Percentiles rank a stretch among this genome's conserved stretches.
These are phyloP conservation scores for Plasmodium chabaudi DNA, from an alignment of 169 alveolate species.

Conservation along the genomic window DNA sequence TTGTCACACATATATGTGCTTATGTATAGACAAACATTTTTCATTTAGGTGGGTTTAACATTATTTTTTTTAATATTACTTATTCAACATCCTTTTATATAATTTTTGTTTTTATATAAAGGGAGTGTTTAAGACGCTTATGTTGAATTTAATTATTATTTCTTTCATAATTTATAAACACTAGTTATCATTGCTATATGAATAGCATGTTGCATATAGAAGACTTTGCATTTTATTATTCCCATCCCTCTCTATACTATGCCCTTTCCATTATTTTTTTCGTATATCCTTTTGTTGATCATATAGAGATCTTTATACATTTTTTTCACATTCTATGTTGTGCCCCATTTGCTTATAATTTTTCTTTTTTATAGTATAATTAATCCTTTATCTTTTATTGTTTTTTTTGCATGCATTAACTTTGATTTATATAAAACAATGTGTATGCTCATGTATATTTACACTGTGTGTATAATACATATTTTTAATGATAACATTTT, in stretches of 20 bases:
- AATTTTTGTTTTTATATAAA: too few relatives aligned
- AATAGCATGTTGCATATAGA: too few relatives aligned
- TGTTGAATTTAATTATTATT: too few relatives aligned
- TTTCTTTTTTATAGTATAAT: not conserved
- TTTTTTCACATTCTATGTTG: not conserved
- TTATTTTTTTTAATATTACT: not conserved
- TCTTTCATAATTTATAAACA: too few relatives aligned
- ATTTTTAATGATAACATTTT: conserved; percentile 62
- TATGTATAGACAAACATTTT: not conserved
- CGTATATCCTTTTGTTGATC: conserved; percentile 13
- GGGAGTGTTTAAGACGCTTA: too few relatives aligned
- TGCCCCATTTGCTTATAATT: not conserved
- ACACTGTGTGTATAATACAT: conserved; percentile 1
- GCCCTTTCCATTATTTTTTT: not conserved
- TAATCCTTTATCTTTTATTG: not conserved
- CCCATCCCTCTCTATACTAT: too few relatives aligned
- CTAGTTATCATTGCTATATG: too few relatives aligned
- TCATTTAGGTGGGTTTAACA: not conserved
- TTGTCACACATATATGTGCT: not conserved
- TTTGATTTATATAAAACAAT: conserved; percentile 31
- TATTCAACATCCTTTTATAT: not conserved
- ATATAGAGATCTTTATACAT: not conserved
- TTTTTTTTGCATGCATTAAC: conserved; percentile 15
- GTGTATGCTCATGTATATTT: conserved; percentile 14
- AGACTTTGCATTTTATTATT: too few relatives aligned